phyloP scores from a whole-genome alignment of 2,329 filamentous ascomycete species.

The Chaetomium sp. region DNA sequence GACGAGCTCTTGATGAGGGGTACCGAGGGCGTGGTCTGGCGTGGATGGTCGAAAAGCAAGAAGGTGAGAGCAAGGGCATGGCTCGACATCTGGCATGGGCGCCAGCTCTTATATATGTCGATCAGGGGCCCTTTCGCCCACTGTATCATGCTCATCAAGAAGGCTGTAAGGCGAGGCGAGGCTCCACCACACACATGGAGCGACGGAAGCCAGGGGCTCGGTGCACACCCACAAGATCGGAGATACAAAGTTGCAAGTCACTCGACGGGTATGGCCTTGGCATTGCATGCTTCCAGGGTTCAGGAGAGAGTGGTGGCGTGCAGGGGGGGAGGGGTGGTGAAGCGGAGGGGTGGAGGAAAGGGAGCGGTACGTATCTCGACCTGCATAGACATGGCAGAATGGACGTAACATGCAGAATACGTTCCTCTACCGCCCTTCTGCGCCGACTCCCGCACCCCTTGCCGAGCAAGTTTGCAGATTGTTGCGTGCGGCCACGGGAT shows the following conservation, averaged over 20 bases:
- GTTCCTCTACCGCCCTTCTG: constrained; percentile 29
- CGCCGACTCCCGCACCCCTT: constrained; percentile 22
- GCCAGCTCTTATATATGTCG: constrained; percentile 25
- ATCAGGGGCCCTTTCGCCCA: constrained; percentile 6
- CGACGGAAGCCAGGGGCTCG: constrained; percentile 11
- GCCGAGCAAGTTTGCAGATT: constrained; percentile 17
- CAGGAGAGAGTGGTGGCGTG: constrained; percentile 4
- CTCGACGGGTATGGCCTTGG: constrained; percentile 21
- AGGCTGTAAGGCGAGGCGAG: constrained; percentile 24
- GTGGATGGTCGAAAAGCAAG: constrained; percentile 10
- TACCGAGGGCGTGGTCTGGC: neutral
- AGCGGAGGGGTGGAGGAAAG: neutral
- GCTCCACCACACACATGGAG: constrained; percentile 21
- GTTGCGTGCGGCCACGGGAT: neutral
- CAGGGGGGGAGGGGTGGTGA: constrained; percentile 9
- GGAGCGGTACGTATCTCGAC: constrained; percentile 18
- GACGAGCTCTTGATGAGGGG: constrained; percentile 4
- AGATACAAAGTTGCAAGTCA: constrained; percentile 1
- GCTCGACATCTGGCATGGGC: constrained; percentile 5
- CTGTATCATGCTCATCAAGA: constrained; percentile 10
- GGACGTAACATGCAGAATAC: constrained; percentile 20
- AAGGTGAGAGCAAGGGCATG: constrained; percentile 12
- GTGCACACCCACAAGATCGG: constrained; percentile 14
- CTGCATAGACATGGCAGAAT: constrained; percentile 15
- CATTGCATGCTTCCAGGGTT: constrained; percentile 19